Conservation (phyloP, 495 filamentous ascomycete species). For the Hypoxylon rickii region DNA sequence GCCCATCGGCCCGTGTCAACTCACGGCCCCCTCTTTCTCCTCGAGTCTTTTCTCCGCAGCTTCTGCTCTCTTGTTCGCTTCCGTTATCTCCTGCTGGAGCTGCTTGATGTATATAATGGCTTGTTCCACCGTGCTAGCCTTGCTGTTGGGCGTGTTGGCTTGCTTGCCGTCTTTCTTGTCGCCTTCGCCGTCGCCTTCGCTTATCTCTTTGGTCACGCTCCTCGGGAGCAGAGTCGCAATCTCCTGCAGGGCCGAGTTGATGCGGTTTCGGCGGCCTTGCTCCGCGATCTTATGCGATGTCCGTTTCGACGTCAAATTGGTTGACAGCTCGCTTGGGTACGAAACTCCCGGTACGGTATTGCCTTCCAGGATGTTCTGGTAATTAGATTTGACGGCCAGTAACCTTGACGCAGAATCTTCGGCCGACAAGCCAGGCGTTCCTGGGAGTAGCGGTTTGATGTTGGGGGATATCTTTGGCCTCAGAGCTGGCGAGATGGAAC, state of each 20-base stretch:
- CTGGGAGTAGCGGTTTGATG: constrained; percentile 88
- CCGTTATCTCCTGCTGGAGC: constrained; percentile 72
- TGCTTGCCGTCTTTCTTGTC: constrained; percentile 47
- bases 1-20: constrained; percentile 17
- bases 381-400: constrained; percentile 93
- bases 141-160: constrained; percentile 70
- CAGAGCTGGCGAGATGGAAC: constrained; percentile 81
- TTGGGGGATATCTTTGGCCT: constrained; percentile 92
- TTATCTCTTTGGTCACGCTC: constrained; percentile 42
- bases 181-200: constrained; percentile 45
- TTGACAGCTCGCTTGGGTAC: constrained; percentile 88
- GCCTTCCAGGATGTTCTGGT: constrained; percentile 95
- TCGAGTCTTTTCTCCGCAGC: constrained; percentile 64
- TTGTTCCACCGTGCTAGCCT: constrained; percentile 93
- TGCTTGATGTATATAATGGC: constrained; percentile 94
- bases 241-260: constrained; percentile 91
- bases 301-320: constrained; percentile 92
- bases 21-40: constrained; percentile 19
- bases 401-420: constrained; percentile 81
- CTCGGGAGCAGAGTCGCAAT: constrained; percentile 82
- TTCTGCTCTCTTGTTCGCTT: constrained; percentile 66
- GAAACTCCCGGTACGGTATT: constrained; percentile 86
- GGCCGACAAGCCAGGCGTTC: constrained; percentile 51
- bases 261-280: constrained; percentile 91
- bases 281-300: constrained; percentile 98